phyloP scores from a whole-genome alignment of 2,329 filamentous ascomycete species.

The Penicillium sp. region DNA sequence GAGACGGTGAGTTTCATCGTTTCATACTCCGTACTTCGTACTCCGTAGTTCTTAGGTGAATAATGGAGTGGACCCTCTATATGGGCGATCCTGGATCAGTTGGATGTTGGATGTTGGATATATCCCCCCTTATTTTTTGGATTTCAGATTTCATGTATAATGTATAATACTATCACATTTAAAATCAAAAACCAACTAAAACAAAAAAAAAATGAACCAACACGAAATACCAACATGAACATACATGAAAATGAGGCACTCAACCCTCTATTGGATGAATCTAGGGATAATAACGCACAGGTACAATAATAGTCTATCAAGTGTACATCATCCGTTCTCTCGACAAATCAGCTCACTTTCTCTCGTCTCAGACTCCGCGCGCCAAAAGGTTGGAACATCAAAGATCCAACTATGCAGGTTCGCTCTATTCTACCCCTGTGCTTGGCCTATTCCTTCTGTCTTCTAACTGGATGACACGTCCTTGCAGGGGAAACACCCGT shows the following conservation, averaged over 20 bases:
- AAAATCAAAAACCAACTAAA: background rate
- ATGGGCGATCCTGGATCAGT: background rate
- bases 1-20: slow-evolving; percentile 26
- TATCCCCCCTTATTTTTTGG: background rate
- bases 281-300: slow-evolving; percentile 22
- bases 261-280: slow-evolving; percentile 12
- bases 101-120: background rate
- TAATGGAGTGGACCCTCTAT: background rate
- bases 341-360: slow-evolving; percentile 15
- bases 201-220: no score
- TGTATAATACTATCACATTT: background rate
- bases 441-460: slow-evolving; percentile 1
- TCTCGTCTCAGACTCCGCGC: slow-evolving; percentile 14
- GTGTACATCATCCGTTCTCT: slow-evolving; percentile 5
- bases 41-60: background rate
- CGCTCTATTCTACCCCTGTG: slow-evolving; percentile 15
- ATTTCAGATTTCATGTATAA: background rate
- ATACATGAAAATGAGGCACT: background rate
- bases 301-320: slow-evolving; percentile 9
- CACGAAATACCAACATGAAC: no score
- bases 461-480: slow-evolving; percentile 19
- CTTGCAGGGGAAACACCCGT: slow-evolving; percentile 20
- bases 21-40: no score
- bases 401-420: slow-evolving; percentile 30
- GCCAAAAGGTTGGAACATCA: slow-evolving; percentile 24